Percentiles rank a stretch among this genome's conserved stretches.
phyloP scores from a whole-genome alignment of 2,329 filamentous ascomycete genomes.

The Fusarium albidum region DNA sequence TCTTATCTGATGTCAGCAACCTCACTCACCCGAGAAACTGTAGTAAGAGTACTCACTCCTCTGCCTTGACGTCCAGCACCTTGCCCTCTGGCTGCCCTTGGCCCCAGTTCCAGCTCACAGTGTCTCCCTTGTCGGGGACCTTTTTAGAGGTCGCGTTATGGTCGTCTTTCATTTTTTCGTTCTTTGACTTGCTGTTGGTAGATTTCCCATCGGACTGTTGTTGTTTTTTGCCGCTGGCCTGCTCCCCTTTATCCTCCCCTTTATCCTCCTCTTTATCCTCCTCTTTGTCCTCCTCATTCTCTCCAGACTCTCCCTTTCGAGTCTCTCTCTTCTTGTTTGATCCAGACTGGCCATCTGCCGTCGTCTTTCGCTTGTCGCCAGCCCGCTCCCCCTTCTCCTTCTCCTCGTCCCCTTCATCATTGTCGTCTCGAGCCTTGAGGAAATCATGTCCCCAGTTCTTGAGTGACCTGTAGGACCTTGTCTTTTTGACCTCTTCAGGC shows the following conservation, averaged over 20 bases:
- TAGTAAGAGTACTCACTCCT: conserved; percentile 45
- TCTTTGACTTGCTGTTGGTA: conserved; percentile 5
- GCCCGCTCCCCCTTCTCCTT: conserved; percentile 29
- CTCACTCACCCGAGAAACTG: neutral
- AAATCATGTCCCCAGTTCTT: conserved; percentile 70
- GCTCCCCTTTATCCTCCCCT: conserved; percentile 20
- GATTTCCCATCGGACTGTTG: conserved; percentile 11
- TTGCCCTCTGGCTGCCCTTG: conserved; percentile 53
- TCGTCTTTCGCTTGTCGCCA: conserved; percentile 39
- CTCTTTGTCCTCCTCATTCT: conserved; percentile 10
- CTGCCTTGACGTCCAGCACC: conserved; percentile 53
- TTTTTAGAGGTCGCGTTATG: conserved; percentile 37
- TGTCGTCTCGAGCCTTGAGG: conserved; percentile 49
- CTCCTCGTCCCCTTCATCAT: conserved; percentile 10
- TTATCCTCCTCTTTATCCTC: conserved; percentile 27
- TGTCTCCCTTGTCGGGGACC: conserved; percentile 50
- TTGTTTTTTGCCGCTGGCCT: conserved; percentile 18
- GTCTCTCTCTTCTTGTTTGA: conserved; percentile 46
- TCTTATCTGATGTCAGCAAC: conserved; percentile 4
- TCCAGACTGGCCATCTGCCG: conserved; percentile 32
- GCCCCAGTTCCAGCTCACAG: conserved; percentile 57
- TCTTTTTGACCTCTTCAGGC: conserved; percentile 53
- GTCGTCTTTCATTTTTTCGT: conserved; percentile 11
- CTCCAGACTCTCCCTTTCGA: conserved; percentile 30
- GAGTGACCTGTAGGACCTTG: conserved; percentile 64